Conservation (phyloP, 2,329 filamentous ascomycete species). For the Hirsutella rhossiliensis region DNA sequence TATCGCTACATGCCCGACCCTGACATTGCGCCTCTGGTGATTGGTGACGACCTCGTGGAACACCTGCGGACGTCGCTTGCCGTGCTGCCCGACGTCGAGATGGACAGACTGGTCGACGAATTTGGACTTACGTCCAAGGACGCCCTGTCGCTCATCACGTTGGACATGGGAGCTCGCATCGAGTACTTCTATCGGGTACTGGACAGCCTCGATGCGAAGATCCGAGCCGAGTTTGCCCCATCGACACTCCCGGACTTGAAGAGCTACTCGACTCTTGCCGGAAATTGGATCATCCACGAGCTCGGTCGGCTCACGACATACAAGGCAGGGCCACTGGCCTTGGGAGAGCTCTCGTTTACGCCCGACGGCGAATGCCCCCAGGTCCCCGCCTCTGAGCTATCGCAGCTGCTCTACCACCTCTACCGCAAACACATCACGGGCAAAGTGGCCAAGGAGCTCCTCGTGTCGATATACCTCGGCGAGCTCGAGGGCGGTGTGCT, state of each 20-base stretch:
- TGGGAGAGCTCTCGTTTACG: conserved; percentile 28
- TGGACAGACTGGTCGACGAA: conserved; percentile 46
- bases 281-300: conserved; percentile 65
- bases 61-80: conserved; percentile 54
- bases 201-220: conserved; percentile 25
- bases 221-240: conserved; percentile 10
- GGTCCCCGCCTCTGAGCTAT: conserved; percentile 33
- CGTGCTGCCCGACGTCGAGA: conserved; percentile 57
- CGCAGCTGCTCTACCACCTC: conserved; percentile 38
- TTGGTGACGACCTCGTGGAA: conserved; percentile 57
- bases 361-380: conserved; percentile 33
- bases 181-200: conserved; percentile 71
- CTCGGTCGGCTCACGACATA: conserved; percentile 57
- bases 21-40: conserved; percentile 69
- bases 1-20: conserved; percentile 98
- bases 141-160: conserved; percentile 62
- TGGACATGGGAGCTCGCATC: conserved; percentile 68
- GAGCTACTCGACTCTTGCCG: conserved; percentile 33
- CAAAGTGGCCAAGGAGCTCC: conserved; percentile 45
- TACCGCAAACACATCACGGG: conserved; percentile 37
- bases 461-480: conserved; percentile 38
- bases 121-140: conserved; percentile 71
- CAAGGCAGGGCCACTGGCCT: conserved; percentile 55
- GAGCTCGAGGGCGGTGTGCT: conserved; percentile 31
- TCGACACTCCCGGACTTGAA: conserved; percentile 15